Evolutionary conservation across 345 rosid species (phyloP).

Genomic region (Physaria fendleri): DNA sequence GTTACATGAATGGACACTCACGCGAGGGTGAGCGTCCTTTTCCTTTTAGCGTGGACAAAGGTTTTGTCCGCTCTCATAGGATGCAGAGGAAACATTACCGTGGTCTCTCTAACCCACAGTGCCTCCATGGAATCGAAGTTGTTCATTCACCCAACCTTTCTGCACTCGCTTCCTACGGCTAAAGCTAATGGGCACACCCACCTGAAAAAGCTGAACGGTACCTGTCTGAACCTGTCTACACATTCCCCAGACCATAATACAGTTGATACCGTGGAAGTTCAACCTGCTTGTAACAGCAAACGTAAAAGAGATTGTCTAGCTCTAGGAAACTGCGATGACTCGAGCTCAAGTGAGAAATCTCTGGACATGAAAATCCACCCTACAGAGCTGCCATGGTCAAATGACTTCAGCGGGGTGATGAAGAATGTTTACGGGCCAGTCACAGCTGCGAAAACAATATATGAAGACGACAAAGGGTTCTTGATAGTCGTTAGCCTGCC

Average conservation of each 20-base stretch:
- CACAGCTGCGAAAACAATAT: constrained; percentile 75
- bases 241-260: constrained; percentile 44
- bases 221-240: constrained; percentile 50
- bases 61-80: constrained; percentile 72
- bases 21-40: constrained; percentile 74
- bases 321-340: constrained; percentile 42
- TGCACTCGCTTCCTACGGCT: constrained; percentile 36
- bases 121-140: constrained; percentile 68
- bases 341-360: constrained; percentile 42
- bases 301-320: constrained; percentile 50
- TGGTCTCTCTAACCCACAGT: constrained; percentile 76
- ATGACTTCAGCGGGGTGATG: constrained; percentile 66
- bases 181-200: constrained; percentile 36
- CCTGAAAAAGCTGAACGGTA: constrained; percentile 49
- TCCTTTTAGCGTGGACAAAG: constrained; percentile 62
- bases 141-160: constrained; percentile 52
- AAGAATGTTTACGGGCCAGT: constrained; percentile 70
- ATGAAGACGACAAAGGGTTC: constrained; percentile 70
- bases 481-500: constrained; percentile 74
- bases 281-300: constrained; percentile 36
- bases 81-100: constrained; percentile 82
- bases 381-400: constrained; percentile 49
- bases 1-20: constrained; percentile 77
- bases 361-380: constrained; percentile 43
- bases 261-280: constrained; percentile 34